phyloP scores from a whole-genome alignment of 257 asterid species.

The Nicotiana paniculata region DNA sequence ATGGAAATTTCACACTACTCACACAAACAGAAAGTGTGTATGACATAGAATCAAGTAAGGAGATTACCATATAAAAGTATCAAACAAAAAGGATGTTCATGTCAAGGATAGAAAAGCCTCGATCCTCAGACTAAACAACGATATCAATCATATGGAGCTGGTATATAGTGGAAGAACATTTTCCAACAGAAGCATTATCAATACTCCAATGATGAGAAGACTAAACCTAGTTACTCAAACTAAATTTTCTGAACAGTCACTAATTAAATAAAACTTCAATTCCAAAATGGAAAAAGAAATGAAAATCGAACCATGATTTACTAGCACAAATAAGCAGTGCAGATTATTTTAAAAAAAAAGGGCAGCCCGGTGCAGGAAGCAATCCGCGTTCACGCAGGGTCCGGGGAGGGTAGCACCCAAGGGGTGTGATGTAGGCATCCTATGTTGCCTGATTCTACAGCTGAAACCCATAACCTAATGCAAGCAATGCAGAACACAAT shows the following conservation, averaged over 20 bases:
- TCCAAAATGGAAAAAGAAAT: background rate
- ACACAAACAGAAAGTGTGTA: background rate
- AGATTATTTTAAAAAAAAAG: background rate
- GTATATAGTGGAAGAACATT: background rate
- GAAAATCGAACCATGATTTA: background rate
- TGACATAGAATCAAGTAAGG: background rate
- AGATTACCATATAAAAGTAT: background rate
- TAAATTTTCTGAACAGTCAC: background rate
- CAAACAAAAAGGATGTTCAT: background rate
- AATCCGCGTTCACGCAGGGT: too few species aligned
- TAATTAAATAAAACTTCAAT: background rate
- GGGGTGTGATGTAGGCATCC: too few species aligned
- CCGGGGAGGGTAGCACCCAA: too few species aligned
- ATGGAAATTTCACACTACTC: too few species aligned
- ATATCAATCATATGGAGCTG: background rate
- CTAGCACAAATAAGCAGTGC: background rate
- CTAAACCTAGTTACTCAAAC: constrained; percentile 6
- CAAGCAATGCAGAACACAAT: background rate
- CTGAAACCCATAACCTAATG: too few species aligned
- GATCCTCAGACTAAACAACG: background rate
- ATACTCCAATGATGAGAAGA: background rate
- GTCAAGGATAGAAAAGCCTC: background rate
- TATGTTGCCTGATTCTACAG: too few species aligned
- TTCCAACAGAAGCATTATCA: background rate
- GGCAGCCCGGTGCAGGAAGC: too few species aligned